A percentile compares a stretch with the other conserved stretches of the same genome.
phyloP scores from a whole-genome alignment of 441 rosid genomes.

The Eutrema salsugineum region DNA sequence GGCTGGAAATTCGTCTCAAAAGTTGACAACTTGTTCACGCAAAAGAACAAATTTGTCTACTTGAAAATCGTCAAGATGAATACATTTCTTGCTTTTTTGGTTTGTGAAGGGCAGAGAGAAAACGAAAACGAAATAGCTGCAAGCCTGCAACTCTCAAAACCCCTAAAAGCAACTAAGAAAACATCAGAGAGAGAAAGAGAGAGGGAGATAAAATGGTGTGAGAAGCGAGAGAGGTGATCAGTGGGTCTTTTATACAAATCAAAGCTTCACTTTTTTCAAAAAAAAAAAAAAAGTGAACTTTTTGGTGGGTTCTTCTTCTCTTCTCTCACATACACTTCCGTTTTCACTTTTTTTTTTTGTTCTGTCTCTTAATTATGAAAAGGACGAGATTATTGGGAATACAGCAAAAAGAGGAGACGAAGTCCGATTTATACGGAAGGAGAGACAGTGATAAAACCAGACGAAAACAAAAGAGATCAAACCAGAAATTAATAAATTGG shows the following conservation, averaged over 20 bases:
- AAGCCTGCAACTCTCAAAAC: neutral
- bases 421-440: neutral
- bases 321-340: conserved; percentile 38
- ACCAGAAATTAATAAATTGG: conserved; percentile 1
- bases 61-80: neutral
- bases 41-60: conserved; percentile 11
- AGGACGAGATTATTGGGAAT: neutral
- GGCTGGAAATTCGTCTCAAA: neutral
- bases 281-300: neutral
- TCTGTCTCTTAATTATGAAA: conserved; percentile 17
- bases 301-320: conserved; percentile 24
- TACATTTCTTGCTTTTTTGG: neutral
- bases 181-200: neutral
- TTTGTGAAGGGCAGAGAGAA: too few relatives aligned
- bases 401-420: conserved; percentile 3
- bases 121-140: too few relatives aligned
- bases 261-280: conserved; percentile 2
- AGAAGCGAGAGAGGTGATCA: conserved; percentile 15
- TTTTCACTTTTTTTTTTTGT: conserved; percentile 21
- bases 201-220: conserved; percentile 14
- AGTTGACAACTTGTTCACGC: conserved; percentile 16
- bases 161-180: neutral
- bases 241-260: conserved; percentile 24
- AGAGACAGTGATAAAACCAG: conserved; percentile 2
- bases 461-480: neutral